Evolutionary conservation across 1,284 basidiomycete species (phyloP), one percentile per base, ranked within the genome.

Genomic region (Paramarasmius palmivorus): DNA sequence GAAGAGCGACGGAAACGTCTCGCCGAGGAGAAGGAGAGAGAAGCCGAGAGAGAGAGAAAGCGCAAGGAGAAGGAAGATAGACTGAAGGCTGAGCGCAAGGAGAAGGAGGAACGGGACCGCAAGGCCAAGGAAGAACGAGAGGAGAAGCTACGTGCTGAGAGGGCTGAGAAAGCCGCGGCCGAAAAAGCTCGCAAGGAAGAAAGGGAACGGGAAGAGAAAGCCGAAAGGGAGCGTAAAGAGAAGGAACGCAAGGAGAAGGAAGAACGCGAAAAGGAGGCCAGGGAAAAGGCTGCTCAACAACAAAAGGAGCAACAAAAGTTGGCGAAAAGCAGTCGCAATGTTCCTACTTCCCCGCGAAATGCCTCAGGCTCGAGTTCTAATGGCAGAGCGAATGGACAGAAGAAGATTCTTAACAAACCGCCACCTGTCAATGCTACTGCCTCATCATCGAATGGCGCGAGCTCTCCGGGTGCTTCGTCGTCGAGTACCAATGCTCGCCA

Each of bases 61-160:
- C 85, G 86, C 50, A 85, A 84, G 32, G 85, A 87, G 65, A 77
- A 83, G 67, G 84, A 87, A 50, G 83, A 83, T n/a, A 83, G 88
- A 69, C 82, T 86, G 60, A 83, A 82, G 39, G 81, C 79, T 8
- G 60, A 74, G 47, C 81, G 79, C 62, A 29, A 86, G 88, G 81
- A 78, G 63, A 79, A 81, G 42, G 88, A 91, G 60, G 88, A 91
- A 68, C 56, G 54, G 26, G 85, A 89, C 55, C 78, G 83, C 63
- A 84, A 74, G 61, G 68, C 65, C 35, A 86, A 78, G 66, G 76
- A 76, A 50, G 86, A 90, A 62, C 75, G 81, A 49, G 77, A 77
- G 46, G 87, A 88, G 59, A 78, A 73, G 61, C 81, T 80, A 66
- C 71, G 70, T 56, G 72, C 71, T 41, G 75, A 78, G 61, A 75